phyloP scores from a whole-genome alignment of 2,329 filamentous ascomycete species.

The Capronia americana region DNA sequence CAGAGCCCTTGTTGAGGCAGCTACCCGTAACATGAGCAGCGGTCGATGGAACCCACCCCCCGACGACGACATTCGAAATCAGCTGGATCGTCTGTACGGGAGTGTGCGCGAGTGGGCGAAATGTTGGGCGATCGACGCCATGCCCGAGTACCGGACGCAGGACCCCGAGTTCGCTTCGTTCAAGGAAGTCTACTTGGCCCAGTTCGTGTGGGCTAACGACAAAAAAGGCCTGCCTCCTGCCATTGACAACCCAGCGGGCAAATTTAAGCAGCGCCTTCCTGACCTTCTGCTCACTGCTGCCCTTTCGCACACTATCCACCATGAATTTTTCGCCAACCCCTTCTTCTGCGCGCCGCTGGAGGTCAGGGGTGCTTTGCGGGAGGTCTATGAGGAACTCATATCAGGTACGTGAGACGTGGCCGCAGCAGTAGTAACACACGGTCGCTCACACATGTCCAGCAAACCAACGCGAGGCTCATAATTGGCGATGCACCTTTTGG shows the following conservation, averaged over 20 bases:
- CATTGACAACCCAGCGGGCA: not conserved
- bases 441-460: not conserved
- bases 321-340: not conserved
- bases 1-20: not conserved
- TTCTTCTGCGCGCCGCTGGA: not conserved
- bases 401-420: not conserved
- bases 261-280: not conserved
- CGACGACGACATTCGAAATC: not conserved
- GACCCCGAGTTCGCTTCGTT: not conserved
- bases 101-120: not conserved
- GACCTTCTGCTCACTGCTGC: not conserved
- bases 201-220: not conserved
- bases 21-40: not conserved
- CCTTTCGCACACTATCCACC: not conserved
- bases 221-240: not conserved
- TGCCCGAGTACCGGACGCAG: not conserved
- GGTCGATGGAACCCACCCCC: not conserved
- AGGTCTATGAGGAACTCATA: not conserved
- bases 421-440: not conserved
- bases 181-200: not conserved
- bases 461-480: not conserved
- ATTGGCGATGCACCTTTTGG: not conserved
- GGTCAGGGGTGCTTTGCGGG: not conserved
- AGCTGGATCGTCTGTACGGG: not conserved
- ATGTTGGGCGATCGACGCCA: not conserved